phyloP scores from a whole-genome alignment of 257 asterid species.

The Solanum corneliomulleri region DNA sequence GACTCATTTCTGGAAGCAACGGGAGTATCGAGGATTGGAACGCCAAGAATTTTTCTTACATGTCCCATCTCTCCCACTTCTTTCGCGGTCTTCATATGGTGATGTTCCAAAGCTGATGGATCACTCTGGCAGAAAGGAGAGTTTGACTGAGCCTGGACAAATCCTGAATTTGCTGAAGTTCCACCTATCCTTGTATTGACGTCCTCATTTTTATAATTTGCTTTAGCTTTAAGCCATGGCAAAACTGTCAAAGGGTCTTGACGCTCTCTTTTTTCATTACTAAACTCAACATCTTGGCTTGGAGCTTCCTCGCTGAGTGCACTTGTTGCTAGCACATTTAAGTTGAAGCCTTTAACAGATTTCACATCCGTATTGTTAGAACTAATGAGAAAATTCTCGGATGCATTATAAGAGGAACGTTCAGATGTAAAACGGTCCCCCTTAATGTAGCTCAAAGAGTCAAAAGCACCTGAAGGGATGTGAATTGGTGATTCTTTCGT shows the following conservation, averaged over 20 bases:
- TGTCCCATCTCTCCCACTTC: slow-evolving; percentile 22
- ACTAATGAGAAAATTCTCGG: slow-evolving; percentile 15
- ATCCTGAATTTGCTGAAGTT: slow-evolving; percentile 4
- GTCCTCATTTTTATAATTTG: slow-evolving; percentile 10
- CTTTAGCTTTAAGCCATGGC: slow-evolving; percentile 73
- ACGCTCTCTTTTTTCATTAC: slow-evolving; percentile 21
- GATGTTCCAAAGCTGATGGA: slow-evolving; percentile 11
- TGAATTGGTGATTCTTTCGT: slow-evolving; percentile 26
- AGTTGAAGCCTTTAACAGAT: slow-evolving; percentile 46
- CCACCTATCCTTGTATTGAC: slow-evolving; percentile 13
- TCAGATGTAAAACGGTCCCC: slow-evolving; percentile 19
- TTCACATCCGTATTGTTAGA: slow-evolving; percentile 17
- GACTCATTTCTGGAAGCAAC: slow-evolving; percentile 21
- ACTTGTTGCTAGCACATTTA: slow-evolving; percentile 45
- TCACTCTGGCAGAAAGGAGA: slow-evolving; percentile 3
- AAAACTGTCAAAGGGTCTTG: slow-evolving; percentile 25
- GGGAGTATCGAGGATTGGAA: slow-evolving; percentile 52
- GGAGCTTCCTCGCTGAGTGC: slow-evolving; percentile 25
- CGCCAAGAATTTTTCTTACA: slow-evolving; percentile 52
- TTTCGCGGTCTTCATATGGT: slow-evolving; percentile 3
- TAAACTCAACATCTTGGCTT: slow-evolving; percentile 27
- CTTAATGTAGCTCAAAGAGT: slow-evolving; percentile 24
- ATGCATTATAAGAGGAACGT: slow-evolving; percentile 18
- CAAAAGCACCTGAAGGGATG: slow-evolving; percentile 18
- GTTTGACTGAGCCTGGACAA: slow-evolving; percentile 19